Base-by-base conservation (phyloP, 2,329 filamentous ascomycete species). In the Arachnomyces sp. region DNA sequence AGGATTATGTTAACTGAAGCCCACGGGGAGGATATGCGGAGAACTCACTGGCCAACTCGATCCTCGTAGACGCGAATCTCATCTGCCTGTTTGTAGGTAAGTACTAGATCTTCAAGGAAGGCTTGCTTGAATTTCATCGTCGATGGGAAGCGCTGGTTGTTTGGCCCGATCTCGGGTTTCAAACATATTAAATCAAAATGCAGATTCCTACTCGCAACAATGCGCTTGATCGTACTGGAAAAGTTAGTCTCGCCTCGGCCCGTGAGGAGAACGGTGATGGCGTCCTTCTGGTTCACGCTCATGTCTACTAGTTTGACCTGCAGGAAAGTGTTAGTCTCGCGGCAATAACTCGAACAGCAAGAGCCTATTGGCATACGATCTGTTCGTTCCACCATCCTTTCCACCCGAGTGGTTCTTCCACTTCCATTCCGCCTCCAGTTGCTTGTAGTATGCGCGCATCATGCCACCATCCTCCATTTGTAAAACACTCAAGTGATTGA, bases 301-400 rank as follows among this genome's bases (percentile, higher is more conserved):
- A 95, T 69, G 54, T 76, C 73, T 31, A 93, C 87, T 20, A 96
- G 75, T 52, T 88, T 77, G 40, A 72, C 62, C 66, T 17, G 38
- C 43, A 43, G 49, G 17, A 30, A 36, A 48, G 58, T 46, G 57
- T 57, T 45, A 14, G 51, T 32, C 30, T 30, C 41, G 38, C 15
- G 18, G 14, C 12, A n/a, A 12, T 17, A 17, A 5, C 29, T 33
- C 33, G 20, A 38, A 12, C 30, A 16, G 16, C 29, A 25, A 36
- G 31, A 38, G 18, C 14, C 13, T 13, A 15, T 32, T 42, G 34
- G 25, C 81, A 43, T 51, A 74, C 77, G 49, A 98, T 81, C 52
- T 83, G 79, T 58, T 96, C 90, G 56, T 96, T 96, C 92, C 92
- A 98, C 84, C 86, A 95, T 28, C 88, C 88, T 42, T 84, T 70